Conservation (phyloP, 768 basidiomycete species). For the Trametes coccinea region DNA sequence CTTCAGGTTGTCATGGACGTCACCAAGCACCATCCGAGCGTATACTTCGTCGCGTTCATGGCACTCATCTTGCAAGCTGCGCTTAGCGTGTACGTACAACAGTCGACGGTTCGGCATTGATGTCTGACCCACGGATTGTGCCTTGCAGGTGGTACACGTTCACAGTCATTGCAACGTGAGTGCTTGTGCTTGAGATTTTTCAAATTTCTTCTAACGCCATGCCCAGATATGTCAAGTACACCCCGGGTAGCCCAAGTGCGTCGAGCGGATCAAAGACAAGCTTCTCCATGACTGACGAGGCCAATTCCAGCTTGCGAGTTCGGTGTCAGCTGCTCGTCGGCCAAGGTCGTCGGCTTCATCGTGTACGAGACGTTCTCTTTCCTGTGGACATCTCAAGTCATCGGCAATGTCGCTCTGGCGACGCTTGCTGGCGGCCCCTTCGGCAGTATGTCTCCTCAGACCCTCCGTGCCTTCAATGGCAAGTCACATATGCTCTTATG, state of each 20-base stretch:
- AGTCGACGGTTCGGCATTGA: not conserved
- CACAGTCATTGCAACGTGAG: slow-evolving; percentile 71
- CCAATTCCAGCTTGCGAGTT: slow-evolving; percentile 45
- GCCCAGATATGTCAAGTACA: slow-evolving; percentile 63
- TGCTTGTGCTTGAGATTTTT: not conserved
- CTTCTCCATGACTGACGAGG: not conserved
- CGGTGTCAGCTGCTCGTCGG: slow-evolving; percentile 60
- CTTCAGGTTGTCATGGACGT: slow-evolving; percentile 85
- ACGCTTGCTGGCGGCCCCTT: slow-evolving; percentile 82
- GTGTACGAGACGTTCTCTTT: slow-evolving; percentile 83
- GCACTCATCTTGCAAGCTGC: slow-evolving; percentile 73
- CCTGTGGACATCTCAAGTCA: slow-evolving; percentile 83
- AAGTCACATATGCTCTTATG: not conserved
- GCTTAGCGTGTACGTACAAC: slow-evolving; percentile 57
- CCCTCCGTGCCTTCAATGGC: too few relatives aligned
- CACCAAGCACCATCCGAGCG: slow-evolving; percentile 77
- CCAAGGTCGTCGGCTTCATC: slow-evolving; percentile 75
- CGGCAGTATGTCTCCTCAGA: slow-evolving; percentile 41
- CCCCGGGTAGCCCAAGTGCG: slow-evolving; percentile 72
- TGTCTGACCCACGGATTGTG: slow-evolving; percentile 8
- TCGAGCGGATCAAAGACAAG: not conserved
- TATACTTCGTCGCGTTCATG: slow-evolving; percentile 74
- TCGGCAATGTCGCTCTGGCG: slow-evolving; percentile 74
- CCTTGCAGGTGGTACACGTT: slow-evolving; percentile 70
- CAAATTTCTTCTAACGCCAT: not conserved